These are phyloP conservation scores for Paramecium caudatum DNA, from an alignment of 73 alveolate genomes.

Conservation along the genomic window DNA sequence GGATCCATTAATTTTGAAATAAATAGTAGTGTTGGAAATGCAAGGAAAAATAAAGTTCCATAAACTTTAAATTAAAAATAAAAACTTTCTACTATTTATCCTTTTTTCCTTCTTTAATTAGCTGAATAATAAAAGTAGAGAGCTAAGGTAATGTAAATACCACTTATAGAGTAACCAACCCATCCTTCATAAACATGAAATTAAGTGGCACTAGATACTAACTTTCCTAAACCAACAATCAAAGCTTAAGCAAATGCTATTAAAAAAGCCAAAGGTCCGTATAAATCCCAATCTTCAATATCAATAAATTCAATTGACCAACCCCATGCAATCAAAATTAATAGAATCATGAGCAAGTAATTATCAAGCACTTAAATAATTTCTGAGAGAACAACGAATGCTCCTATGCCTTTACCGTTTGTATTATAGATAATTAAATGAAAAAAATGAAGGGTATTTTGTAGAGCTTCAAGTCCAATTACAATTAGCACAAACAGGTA, in stretches of 20 bases:
- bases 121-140: constrained; percentile 28
- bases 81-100: constrained; percentile 20
- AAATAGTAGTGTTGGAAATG: constrained; percentile 2
- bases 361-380: constrained; percentile 46
- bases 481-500: constrained; percentile 64
- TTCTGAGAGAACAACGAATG: constrained; percentile 42
- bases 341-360: constrained; percentile 38
- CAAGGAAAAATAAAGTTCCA: constrained; percentile 43
- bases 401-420: constrained; percentile 67
- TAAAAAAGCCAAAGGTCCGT: constrained; percentile 66
- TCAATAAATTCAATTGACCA: constrained; percentile 70
- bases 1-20: constrained; percentile 51
- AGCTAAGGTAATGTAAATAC: not conserved
- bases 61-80: constrained; percentile 40
- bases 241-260: constrained; percentile 2
- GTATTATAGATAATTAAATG: constrained; percentile 66
- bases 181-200: constrained; percentile 61
- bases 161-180: constrained; percentile 30
- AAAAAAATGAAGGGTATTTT: constrained; percentile 39
- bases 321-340: constrained; percentile 76
- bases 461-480: constrained; percentile 50
- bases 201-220: not conserved
- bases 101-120: constrained; percentile 45
- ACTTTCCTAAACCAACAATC: constrained; percentile 62
- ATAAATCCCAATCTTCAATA: constrained; percentile 75